Base-by-base conservation (phyloP, 768 basidiomycete species). In the Fistulinella prunicolor region DNA sequence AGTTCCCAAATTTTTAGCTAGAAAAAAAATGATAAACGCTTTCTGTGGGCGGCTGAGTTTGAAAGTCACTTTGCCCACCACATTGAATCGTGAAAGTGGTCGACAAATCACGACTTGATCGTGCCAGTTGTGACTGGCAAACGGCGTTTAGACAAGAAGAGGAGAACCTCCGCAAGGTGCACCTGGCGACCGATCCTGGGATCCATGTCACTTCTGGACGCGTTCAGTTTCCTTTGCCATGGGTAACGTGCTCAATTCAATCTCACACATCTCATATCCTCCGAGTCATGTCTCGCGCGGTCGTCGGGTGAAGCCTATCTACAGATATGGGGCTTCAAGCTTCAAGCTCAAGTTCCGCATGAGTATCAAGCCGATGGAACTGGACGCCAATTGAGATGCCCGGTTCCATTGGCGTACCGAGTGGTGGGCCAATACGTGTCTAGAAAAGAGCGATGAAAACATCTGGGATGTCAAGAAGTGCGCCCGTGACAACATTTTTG, bases 321-420 rank as follows among this genome's bases (percentile, higher is more conserved):
- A 98, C 68, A 81, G 95, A 61, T 83, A 86, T 56, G 95, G 95
- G 94, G 95, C 59, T 94, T n/a, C n/a, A n/a, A n/a, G n/a, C n/a
- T n/a, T n/a, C n/a, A n/a, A n/a, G n/a, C n/a, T 95, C 78, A 96
- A 96, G 69, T 95, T 89, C 68, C 98, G 95, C 70, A 73, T 95
- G 73, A 85, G 83, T 51, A 71, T 87, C 51, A 95, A 93, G 68
- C 75, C 80, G 12, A 72, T 89, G 67, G 78, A 85, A 44, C 82
- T 83, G 14, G 92, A 94, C 47, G 79, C 84, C 58, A 80, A 82
- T 61, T 77, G 87, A 24, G 82, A 90, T 43, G 80, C 81, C 4
- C 98, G 94, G 94, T 82, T 98, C 47, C 77, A 73, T 41, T 75
- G 87, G 16, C 75, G 89, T 45, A 95, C 95, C 2, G 91, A 94